Conservation (phyloP, 2,329 filamentous ascomycete species). For the Hypoxylon sp. region DNA sequence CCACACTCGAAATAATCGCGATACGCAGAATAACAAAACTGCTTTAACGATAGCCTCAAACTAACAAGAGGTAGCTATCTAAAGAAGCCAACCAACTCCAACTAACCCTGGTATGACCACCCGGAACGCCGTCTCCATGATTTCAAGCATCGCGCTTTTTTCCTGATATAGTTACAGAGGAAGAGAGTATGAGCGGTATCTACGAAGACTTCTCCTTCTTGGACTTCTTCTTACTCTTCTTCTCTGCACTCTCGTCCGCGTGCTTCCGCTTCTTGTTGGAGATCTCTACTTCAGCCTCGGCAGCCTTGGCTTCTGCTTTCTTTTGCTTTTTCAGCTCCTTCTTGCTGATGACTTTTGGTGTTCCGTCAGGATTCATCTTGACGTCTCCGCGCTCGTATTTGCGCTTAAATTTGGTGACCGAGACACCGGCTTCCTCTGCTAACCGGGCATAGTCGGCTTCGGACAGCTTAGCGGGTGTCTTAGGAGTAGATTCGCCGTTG, state of each 20-base stretch:
- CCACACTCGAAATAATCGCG: background rate
- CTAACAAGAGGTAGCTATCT: constrained; percentile 38
- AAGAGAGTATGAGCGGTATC: constrained; percentile 49
- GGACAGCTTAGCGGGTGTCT: constrained; percentile 61
- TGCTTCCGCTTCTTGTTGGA: constrained; percentile 79
- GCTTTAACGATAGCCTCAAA: constrained; percentile 37
- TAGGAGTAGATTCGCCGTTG: constrained; percentile 53
- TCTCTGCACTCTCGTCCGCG: constrained; percentile 74
- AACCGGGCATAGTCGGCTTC: constrained; percentile 71
- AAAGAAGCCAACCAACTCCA: constrained; percentile 50
- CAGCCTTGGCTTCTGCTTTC: constrained; percentile 72
- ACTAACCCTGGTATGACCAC: constrained; percentile 52
- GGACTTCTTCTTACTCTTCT: constrained; percentile 73
- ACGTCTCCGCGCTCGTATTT: constrained; percentile 85
- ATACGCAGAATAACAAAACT: constrained; percentile 22
- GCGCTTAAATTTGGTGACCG: constrained; percentile 82
- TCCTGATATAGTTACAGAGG: constrained; percentile 52
- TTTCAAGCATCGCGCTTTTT: constrained; percentile 48
- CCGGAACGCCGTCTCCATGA: constrained; percentile 52
- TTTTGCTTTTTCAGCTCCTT: constrained; percentile 82
- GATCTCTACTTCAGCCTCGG: constrained; percentile 62
- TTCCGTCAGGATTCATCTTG: constrained; percentile 74
- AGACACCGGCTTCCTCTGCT: constrained; percentile 77
- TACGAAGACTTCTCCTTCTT: constrained; percentile 73
- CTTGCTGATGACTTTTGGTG: constrained; percentile 78